Evolutionary conservation across 2,329 filamentous ascomycete genomes (phyloP), one percentile per base, ranked within the genome.

Genomic region (Aureobasidium zeae): DNA sequence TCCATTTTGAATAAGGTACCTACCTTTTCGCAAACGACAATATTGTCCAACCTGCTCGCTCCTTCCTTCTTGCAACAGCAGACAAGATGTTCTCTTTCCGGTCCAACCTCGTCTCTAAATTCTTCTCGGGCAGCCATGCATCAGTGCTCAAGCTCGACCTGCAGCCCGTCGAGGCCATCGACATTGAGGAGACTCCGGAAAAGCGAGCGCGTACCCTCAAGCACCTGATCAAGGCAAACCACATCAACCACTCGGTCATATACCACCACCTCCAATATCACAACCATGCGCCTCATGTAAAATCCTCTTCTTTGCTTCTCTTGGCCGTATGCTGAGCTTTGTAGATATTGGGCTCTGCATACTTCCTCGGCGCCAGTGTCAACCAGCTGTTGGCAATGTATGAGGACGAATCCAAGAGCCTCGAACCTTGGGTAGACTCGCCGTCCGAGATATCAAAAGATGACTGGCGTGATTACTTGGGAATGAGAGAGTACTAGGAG

Each of bases 151-250:
- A 43, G 12, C 65, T 70, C 49, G 59, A 70, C 33, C 52, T 95
- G 5, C 71, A 82, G 7, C 69, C 83, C 0, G 80, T 89, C 44
- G 70, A 83, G 51, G 71, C 86, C 46, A 79, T 93, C 63, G 76
- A 83, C 60, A 74, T 94, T 54, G 89, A 96, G 65, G 82, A 81
- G 4, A 73, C 79, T 35, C 73, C 79, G 7, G 86, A 93, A 58
- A 89, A 86, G 61, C 73, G 83, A 45, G 79, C 83, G 13, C 73
- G 89, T 49, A 85, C 85, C 15, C 71, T 98, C 49, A 95, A 94
- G 67, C 87, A 96, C 64, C 70, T 98, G 11, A 63, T 98, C 48
- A 86, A 84, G 62, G 81, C 88, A 41, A 96, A 96, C 61, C 91
- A 98, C 66, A 81, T 81, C 52, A 94, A 91, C 59, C 77, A 94